These are phyloP conservation scores for Metschnikowia hibisci DNA, from an alignment of 805 yeast genomes.

Conservation along the genomic window DNA sequence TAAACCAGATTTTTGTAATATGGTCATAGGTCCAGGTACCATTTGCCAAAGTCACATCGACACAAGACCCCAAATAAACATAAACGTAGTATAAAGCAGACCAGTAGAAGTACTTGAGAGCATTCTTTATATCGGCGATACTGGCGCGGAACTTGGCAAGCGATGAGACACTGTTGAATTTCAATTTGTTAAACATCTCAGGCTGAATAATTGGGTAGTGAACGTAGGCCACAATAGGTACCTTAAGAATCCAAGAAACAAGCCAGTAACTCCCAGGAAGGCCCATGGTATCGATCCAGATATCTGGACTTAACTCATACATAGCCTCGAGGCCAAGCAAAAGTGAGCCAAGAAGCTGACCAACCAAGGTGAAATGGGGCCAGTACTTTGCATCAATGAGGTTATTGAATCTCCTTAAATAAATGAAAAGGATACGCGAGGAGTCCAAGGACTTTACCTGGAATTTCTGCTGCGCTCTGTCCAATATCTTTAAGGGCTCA, in stretches of 20 bases:
- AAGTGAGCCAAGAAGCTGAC: constrained; percentile 83
- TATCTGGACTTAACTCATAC: constrained; percentile 67
- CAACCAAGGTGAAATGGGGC: constrained; percentile 76
- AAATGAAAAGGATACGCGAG: constrained; percentile 57
- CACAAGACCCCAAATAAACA: constrained; percentile 60
- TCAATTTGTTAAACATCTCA: constrained; percentile 76
- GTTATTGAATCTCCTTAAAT: constrained; percentile 47
- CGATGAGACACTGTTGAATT: constrained; percentile 20
- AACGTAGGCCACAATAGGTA: constrained; percentile 85
- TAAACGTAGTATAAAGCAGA: constrained; percentile 57
- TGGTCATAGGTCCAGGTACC: constrained; percentile 92
- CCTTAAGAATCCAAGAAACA: constrained; percentile 49
- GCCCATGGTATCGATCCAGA: constrained; percentile 95
- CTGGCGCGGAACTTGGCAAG: constrained; percentile 20
- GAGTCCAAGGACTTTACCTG: constrained; percentile 44
- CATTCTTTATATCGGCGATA: constrained; percentile 25
- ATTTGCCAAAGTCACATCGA: constrained; percentile 66
- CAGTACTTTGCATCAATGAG: constrained; percentile 69
- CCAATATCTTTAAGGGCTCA: constrained; percentile 46
- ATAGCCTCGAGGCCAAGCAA: constrained; percentile 69
- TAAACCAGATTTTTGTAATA: constrained; percentile 59
- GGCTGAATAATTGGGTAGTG: constrained; percentile 89
- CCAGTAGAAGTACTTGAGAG: constrained; percentile 65
- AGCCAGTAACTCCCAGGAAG: constrained; percentile 82
- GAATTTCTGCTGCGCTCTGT: constrained; percentile 54